Conservation (phyloP, 306 rosid genomes). For the Spatholobus suberectus region DNA sequence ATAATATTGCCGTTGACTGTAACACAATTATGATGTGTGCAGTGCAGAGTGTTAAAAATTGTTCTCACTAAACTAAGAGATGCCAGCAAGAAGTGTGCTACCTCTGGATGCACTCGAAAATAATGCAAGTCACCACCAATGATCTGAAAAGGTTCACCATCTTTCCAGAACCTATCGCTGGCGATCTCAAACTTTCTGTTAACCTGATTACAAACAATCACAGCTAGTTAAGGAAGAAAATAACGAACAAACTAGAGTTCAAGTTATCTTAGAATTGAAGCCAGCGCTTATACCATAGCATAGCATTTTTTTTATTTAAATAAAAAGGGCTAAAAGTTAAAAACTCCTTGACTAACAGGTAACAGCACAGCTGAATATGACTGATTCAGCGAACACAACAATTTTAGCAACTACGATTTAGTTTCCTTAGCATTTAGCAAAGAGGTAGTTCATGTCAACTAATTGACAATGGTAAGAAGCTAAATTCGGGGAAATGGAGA, state of each 20-base stretch:
- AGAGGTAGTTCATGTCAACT: not conserved
- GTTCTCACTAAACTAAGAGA: slow-evolving; percentile 24
- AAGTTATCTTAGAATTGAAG: slow-evolving; percentile 11
- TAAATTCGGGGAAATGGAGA: no score
- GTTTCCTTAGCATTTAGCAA: not conserved
- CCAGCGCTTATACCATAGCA: not conserved
- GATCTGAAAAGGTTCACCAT: slow-evolving; percentile 78
- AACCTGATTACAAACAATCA: slow-evolving; percentile 50
- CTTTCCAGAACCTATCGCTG: slow-evolving; percentile 85
- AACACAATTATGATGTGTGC: not conserved
- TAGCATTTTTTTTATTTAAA: not conserved
- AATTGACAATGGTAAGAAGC: no score
- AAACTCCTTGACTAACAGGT: not conserved
- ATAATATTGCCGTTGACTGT: not conserved
- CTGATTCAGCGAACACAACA: not conserved
- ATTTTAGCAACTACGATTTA: not conserved
- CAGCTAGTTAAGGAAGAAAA: not conserved
- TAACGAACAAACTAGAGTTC: not conserved
- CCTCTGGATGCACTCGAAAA: slow-evolving; percentile 94
- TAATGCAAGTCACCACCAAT: slow-evolving; percentile 97
- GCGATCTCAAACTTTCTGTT: slow-evolving; percentile 67
- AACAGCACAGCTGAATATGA: not conserved
- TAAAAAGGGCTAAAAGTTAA: not conserved
- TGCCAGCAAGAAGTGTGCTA: slow-evolving; percentile 47
- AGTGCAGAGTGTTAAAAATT: slow-evolving; percentile 12